A percentile compares a stretch with the other conserved stretches of the same genome.
Evolutionary conservation across 1,284 basidiomycete genomes (phyloP).

Genomic region (Cutaneotrichosporon mucoides): DNA sequence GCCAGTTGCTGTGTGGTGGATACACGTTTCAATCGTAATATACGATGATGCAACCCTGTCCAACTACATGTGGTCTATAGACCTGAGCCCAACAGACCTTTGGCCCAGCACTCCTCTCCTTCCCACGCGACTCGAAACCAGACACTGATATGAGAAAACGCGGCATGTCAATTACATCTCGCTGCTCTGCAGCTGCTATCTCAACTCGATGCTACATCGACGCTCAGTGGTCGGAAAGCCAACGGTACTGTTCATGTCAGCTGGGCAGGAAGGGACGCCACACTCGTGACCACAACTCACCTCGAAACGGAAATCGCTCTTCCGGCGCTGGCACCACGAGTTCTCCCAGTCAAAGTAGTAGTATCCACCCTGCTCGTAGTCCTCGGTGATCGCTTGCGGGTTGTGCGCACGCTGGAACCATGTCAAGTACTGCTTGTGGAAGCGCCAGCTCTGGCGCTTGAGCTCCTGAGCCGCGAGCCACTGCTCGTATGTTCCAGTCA

Average conservation of each 20-base stretch:
- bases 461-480: slow-evolving; percentile 95
- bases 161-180: background rate
- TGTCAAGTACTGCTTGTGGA: slow-evolving; percentile 98
- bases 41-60: too few relatives aligned
- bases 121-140: too few relatives aligned
- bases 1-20: too few relatives aligned
- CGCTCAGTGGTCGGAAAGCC: slow-evolving; percentile 72
- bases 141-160: background rate
- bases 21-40: too few relatives aligned
- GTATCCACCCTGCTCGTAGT: slow-evolving; percentile 98
- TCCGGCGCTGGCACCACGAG: slow-evolving; percentile 96
- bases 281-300: background rate
- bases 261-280: too few relatives aligned
- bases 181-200: background rate
- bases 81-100: too few relatives aligned
- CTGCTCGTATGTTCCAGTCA: slow-evolving; percentile 96
- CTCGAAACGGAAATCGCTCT: slow-evolving; percentile 92
- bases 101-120: too few relatives aligned
- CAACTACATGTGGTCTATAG: too few relatives aligned
- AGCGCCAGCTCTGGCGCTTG: slow-evolving; percentile 97
- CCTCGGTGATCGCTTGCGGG: slow-evolving; percentile 98
- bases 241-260: slow-evolving; percentile 58
- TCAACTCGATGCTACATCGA: slow-evolving; percentile 6
- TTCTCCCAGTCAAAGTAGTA: slow-evolving; percentile 98
- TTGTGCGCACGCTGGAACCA: slow-evolving; percentile 99